Percentiles rank a stretch among this genome's conserved stretches.
phyloP scores from a whole-genome alignment of 78 protist species.

The Dictyostelium discoideum region DNA sequence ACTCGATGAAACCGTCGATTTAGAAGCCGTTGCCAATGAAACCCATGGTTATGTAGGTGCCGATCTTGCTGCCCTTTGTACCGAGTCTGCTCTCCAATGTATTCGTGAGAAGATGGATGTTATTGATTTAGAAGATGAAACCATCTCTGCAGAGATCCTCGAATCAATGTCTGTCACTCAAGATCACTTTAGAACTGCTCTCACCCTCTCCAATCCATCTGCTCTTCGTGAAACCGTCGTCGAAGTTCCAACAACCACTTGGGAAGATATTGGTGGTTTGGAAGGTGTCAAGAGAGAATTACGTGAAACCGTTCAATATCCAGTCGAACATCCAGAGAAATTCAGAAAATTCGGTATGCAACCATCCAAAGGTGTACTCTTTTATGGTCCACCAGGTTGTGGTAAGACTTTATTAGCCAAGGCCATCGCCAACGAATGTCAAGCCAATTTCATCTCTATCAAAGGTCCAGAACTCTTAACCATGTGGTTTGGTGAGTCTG shows the following conservation, averaged over 20 bases:
- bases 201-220: constrained; percentile 97
- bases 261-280: constrained; percentile 99
- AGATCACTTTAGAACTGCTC: constrained; percentile 96
- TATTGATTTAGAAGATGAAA: constrained; percentile 99
- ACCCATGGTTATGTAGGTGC: constrained; percentile 99
- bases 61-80: constrained; percentile 98
- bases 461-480: constrained; percentile 98
- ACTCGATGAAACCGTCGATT: constrained; percentile 98
- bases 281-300: constrained; percentile 96
- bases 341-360: constrained; percentile 99
- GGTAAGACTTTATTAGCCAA: constrained; percentile 99
- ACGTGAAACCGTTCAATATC: constrained; percentile 97
- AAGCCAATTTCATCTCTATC: constrained; percentile 99
- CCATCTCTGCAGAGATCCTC: constrained; percentile 99
- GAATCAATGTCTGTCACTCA: constrained; percentile 98
- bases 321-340: constrained; percentile 99
- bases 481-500: constrained; percentile 99
- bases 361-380: constrained; percentile 99
- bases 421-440: constrained; percentile 99
- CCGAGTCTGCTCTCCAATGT: constrained; percentile 99
- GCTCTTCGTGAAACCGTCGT: constrained; percentile 99
- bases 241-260: constrained; percentile 99
- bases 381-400: constrained; percentile 99
- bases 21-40: constrained; percentile 96
- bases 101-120: constrained; percentile 99